Evolutionary conservation across 164 flowering plant species (phyloP).

Genomic region (Brasenia schreberi): DNA sequence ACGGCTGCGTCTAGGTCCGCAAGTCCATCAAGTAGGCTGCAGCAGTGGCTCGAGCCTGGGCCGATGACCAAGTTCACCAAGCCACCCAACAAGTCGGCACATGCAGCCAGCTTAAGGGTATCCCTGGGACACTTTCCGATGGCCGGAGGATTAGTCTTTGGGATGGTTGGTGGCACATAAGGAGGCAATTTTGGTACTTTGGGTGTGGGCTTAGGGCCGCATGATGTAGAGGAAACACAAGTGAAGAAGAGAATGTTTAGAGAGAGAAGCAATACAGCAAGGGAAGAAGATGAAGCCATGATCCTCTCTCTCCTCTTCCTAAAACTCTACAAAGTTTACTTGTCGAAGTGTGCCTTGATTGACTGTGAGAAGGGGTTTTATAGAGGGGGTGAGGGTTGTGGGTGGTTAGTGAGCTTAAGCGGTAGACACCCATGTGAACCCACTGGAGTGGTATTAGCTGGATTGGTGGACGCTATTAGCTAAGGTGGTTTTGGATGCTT

Average conservation of each 20-base stretch:
- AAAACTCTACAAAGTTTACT: background rate
- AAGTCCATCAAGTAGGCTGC: conserved; percentile 48
- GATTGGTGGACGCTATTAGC: background rate
- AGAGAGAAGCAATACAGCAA: conserved; percentile 25
- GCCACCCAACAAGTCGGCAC: conserved; percentile 39
- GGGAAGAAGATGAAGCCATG: conserved; percentile 28
- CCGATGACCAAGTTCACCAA: conserved; percentile 31
- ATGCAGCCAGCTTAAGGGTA: conserved; percentile 49
- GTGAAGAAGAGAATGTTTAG: conserved; percentile 53
- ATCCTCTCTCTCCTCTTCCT: conserved; percentile 9
- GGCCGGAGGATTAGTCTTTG: conserved; percentile 5
- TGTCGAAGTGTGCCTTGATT: background rate
- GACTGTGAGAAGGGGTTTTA: background rate
- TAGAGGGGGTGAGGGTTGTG: background rate
- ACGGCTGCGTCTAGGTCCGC: conserved; percentile 55
- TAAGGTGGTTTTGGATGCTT: background rate
- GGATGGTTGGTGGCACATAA: conserved; percentile 4
- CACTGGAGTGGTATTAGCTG: background rate
- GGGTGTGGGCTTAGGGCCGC: conserved; percentile 2
- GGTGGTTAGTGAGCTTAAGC: background rate
- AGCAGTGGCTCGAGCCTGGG: conserved; percentile 41
- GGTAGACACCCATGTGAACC: background rate
- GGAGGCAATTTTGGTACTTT: background rate
- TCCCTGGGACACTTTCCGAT: conserved; percentile 39
- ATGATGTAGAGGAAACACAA: conserved; percentile 17